Conservation (phyloP, 192 early-diverging fungal genomes). For the Chytriomyces confervae region DNA sequence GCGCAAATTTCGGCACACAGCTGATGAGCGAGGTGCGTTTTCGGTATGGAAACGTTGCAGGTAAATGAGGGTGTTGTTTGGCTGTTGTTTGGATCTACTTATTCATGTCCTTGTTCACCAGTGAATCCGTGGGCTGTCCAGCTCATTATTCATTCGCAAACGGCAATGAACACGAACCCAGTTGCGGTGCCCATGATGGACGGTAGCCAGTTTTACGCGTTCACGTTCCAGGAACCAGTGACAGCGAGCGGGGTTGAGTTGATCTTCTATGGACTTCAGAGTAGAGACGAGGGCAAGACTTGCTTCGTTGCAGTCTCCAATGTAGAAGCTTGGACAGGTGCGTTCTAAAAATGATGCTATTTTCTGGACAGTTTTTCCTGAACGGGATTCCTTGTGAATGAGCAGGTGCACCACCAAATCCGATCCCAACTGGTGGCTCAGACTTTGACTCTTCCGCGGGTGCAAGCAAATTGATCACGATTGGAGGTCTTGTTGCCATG, state of each 20-base stretch:
- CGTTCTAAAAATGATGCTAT: not conserved
- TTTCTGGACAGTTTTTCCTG: not conserved
- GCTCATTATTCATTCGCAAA: slow-evolving; percentile 17
- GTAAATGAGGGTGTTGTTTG: not conserved
- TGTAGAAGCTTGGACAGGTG: slow-evolving; percentile 33
- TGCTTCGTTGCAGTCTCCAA: slow-evolving; percentile 14
- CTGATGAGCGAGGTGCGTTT: slow-evolving; percentile 24
- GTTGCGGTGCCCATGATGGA: slow-evolving; percentile 8
- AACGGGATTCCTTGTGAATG: not conserved
- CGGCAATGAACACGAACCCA: slow-evolving; percentile 6
- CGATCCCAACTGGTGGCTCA: not conserved
- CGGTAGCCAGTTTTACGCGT: slow-evolving; percentile 9
- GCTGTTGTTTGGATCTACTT: too few species aligned
- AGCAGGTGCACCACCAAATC: not conserved
- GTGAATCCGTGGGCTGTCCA: slow-evolving; percentile 13
- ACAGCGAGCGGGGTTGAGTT: slow-evolving; percentile 10
- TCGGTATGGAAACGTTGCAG: slow-evolving; percentile 15
- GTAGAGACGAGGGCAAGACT: slow-evolving; percentile 3
- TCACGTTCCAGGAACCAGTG: slow-evolving; percentile 16
- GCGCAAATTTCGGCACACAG: slow-evolving; percentile 5
- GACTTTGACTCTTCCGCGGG: not conserved
- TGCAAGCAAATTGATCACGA: not conserved
- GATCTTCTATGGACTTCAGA: slow-evolving; percentile 12
- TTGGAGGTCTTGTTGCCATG: not conserved
- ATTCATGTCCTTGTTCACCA: not conserved